These are phyloP conservation scores for Orbilia brochopaga DNA, from an alignment of 2,329 filamentous ascomycete genomes.

Conservation along the genomic window DNA sequence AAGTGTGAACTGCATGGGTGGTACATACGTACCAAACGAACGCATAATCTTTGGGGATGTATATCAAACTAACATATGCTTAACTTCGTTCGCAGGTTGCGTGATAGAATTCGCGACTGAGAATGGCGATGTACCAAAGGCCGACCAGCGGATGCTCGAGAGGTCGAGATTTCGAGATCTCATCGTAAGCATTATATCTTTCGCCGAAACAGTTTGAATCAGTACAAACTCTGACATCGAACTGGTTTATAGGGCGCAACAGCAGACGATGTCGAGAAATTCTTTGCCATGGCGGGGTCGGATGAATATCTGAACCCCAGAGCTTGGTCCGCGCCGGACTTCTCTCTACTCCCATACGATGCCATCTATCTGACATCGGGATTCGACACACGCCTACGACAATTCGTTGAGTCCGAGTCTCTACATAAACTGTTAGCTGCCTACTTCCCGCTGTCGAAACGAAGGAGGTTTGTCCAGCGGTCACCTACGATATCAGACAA, in stretches of 20 bases:
- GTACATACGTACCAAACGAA: too few species aligned
- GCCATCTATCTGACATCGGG: conserved; percentile 51
- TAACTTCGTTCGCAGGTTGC: conserved; percentile 43
- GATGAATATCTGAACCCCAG: conserved; percentile 51
- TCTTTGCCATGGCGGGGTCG: conserved; percentile 52
- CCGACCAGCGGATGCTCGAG: conserved; percentile 51
- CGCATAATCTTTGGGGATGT: too few species aligned
- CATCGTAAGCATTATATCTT: conserved; percentile 23
- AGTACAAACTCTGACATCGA: background rate
- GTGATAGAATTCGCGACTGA: conserved; percentile 53
- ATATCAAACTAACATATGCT: conserved; percentile 13
- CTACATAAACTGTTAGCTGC: conserved; percentile 50
- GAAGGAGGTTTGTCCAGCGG: conserved; percentile 29
- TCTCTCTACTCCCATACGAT: conserved; percentile 52
- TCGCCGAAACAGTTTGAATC: background rate
- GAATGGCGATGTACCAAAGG: conserved; percentile 51
- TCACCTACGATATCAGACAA: conserved; percentile 31
- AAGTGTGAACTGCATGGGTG: conserved; percentile 4
- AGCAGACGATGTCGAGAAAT: conserved; percentile 34
- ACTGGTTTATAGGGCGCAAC: conserved; percentile 14
- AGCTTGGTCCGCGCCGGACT: conserved; percentile 48
- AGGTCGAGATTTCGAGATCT: conserved; percentile 41
- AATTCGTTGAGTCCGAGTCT: conserved; percentile 53
- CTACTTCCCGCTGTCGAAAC: conserved; percentile 52
- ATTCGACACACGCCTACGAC: conserved; percentile 52